phyloP scores from a whole-genome alignment of 1,139 yeast species.

The Lodderomyces pseudojiufengensis region DNA sequence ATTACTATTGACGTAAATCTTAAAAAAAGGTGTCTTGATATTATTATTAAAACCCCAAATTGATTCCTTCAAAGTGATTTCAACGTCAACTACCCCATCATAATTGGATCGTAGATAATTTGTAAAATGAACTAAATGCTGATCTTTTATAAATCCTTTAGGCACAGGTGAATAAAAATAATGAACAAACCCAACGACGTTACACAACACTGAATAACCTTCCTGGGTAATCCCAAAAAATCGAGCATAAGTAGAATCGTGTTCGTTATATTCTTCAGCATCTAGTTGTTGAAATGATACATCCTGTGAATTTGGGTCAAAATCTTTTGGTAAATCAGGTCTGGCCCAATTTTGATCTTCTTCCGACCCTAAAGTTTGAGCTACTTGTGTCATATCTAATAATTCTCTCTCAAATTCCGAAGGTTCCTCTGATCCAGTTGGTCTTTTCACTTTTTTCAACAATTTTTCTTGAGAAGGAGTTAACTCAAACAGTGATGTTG shows the following conservation, averaged over 20 bases:
- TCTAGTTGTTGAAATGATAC: constrained; percentile 88
- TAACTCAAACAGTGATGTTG: constrained; percentile 21
- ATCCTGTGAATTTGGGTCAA: constrained; percentile 47
- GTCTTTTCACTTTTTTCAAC: constrained; percentile 35
- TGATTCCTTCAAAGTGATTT: constrained; percentile 69
- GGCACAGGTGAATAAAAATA: constrained; percentile 94
- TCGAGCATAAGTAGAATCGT: constrained; percentile 63
- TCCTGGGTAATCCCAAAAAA: constrained; percentile 89
- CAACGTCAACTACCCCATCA: constrained; percentile 59
- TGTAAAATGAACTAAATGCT: constrained; percentile 47
- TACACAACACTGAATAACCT: constrained; percentile 87
- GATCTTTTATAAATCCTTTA: constrained; percentile 58
- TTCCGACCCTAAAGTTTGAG: constrained; percentile 21
- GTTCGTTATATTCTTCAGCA: constrained; percentile 74
- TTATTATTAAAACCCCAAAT: constrained; percentile 93
- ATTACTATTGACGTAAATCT: constrained; percentile 65
- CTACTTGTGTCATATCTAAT: constrained; percentile 52
- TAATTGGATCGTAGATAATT: constrained; percentile 48
- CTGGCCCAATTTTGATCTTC: constrained; percentile 63
- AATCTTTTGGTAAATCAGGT: constrained; percentile 47
- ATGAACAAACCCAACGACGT: constrained; percentile 83
- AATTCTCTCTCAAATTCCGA: constrained; percentile 67
- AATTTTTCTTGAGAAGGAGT: constrained; percentile 30
- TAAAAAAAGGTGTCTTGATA: constrained; percentile 73
- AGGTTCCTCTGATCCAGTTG: constrained; percentile 41